Conservation (phyloP, 1,284 basidiomycete species). For the Apiotrichum veenhuisii region DNA sequence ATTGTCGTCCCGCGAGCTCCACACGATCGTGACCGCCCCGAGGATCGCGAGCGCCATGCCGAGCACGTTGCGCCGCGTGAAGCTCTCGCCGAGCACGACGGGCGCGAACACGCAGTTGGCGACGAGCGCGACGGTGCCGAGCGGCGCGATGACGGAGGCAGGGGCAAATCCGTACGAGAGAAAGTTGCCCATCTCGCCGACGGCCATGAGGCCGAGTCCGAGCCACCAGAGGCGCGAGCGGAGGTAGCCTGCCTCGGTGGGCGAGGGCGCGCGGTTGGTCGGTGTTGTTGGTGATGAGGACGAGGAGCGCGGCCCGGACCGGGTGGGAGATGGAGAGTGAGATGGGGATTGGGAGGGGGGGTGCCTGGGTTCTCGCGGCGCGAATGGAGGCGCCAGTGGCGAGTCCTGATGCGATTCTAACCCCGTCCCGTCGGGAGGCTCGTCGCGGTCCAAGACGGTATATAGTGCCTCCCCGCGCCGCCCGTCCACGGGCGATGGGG, state of each 20-base stretch:
- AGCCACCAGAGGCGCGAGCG: slow-evolving; percentile 87
- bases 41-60: slow-evolving; percentile 78
- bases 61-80: slow-evolving; percentile 67
- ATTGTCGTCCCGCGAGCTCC: slow-evolving; percentile 67
- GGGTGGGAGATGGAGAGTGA: neutral
- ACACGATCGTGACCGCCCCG: slow-evolving; percentile 89
- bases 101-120: slow-evolving; percentile 95
- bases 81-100: slow-evolving; percentile 59
- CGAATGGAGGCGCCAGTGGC: no score
- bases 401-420: no score
- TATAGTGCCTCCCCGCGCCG: neutral
- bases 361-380: no score
- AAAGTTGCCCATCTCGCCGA: slow-evolving; percentile 91
- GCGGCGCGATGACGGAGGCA: slow-evolving; percentile 88
- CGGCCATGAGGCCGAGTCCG: slow-evolving; percentile 81
- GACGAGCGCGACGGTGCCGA: slow-evolving; percentile 85
- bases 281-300: slow-evolving; percentile 9
- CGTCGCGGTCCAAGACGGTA: no score
- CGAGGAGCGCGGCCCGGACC: slow-evolving; percentile 4
- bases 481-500: no score
- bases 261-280: slow-evolving; percentile 8
- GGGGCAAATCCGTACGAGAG: slow-evolving; percentile 84
- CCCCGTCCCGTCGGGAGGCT: no score
- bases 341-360: no score
- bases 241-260: slow-evolving; percentile 60